These are phyloP conservation scores for Penicillium cosmopolitanum DNA, from an alignment of 495 filamentous ascomycete species.

Conservation along the genomic window DNA sequence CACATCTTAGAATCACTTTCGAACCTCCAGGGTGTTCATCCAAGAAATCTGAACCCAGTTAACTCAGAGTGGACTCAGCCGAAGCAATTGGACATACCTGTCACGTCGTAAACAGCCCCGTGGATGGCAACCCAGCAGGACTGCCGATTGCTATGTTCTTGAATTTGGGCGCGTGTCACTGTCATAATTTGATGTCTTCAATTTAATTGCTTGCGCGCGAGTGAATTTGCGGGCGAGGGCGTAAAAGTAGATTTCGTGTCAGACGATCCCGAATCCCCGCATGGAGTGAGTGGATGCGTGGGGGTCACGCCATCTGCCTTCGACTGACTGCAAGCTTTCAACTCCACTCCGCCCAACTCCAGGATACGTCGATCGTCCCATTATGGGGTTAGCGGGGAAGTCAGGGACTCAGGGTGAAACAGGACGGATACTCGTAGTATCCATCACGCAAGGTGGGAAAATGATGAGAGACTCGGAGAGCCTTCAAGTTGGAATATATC, in stretches of 20 bases:
- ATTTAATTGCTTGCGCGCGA: background rate
- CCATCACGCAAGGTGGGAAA: too few relatives aligned
- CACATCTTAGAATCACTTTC: conserved; percentile 81
- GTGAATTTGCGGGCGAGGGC: background rate
- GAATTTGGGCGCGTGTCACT: conserved; percentile 54
- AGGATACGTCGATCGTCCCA: conserved; percentile 2
- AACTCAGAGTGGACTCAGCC: background rate
- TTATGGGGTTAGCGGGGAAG: background rate
- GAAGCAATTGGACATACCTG: conserved; percentile 42
- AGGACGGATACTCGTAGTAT: background rate
- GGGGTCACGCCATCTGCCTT: background rate
- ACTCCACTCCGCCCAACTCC: background rate
- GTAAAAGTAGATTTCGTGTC: background rate
- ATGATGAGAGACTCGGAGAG: too few relatives aligned
- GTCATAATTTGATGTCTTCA: conserved; percentile 12
- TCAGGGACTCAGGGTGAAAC: conserved; percentile 11
- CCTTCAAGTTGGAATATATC: too few relatives aligned
- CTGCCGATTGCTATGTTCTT: conserved; percentile 66
- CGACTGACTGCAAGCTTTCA: background rate
- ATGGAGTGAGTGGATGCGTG: background rate
- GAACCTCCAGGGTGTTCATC: conserved; percentile 76
- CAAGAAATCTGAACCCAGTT: conserved; percentile 31
- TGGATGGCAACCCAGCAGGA: conserved; percentile 84
- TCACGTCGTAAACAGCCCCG: conserved; percentile 79
- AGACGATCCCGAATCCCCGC: conserved; percentile 5